Percentiles rank a stretch among this genome's conserved stretches.
These are phyloP conservation scores for Backusella tarrabulga DNA, from an alignment of 192 early-diverging fungal species.

Conservation along the genomic window DNA sequence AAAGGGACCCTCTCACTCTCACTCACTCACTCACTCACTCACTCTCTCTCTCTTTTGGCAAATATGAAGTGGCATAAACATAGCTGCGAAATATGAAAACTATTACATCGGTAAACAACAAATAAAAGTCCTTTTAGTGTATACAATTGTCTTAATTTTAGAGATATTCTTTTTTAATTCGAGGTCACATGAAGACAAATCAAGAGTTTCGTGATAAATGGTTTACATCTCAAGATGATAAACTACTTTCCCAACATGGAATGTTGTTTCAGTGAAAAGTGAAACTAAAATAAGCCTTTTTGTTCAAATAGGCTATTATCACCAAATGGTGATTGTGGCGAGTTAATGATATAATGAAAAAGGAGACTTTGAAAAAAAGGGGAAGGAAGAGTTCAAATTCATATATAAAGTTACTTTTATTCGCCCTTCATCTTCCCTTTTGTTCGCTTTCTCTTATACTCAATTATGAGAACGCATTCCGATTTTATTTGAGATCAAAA, in stretches of 20 bases:
- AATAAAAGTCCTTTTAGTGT: background rate
- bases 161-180: background rate
- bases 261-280: background rate
- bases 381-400: background rate
- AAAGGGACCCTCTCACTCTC: background rate
- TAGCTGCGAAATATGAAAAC: background rate
- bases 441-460: background rate
- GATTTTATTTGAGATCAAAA: background rate
- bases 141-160: background rate
- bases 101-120: background rate
- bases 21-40: background rate
- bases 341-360: background rate
- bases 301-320: background rate
- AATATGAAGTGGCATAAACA: background rate
- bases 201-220: background rate
- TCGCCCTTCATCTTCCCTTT: background rate
- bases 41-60: background rate
- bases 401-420: background rate
- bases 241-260: background rate
- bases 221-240: background rate
- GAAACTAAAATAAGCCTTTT: background rate
- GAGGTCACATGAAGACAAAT: background rate
- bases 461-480: background rate
- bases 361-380: background rate
- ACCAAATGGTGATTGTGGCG: background rate